Evolutionary conservation across 164 flowering plant genomes (phyloP).

Genomic region (Aristolochia contorta): DNA sequence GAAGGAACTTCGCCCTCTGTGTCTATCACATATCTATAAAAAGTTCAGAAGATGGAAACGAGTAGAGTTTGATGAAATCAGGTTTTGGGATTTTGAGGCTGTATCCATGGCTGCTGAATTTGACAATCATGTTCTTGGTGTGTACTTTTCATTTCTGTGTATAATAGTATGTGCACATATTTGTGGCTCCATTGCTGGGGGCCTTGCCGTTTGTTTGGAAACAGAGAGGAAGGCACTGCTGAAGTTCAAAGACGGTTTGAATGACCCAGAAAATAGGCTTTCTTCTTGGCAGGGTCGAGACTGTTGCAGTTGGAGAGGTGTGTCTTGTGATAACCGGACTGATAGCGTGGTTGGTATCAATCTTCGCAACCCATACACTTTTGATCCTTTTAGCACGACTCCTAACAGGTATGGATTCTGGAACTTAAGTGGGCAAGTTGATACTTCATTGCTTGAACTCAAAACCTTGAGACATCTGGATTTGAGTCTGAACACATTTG

Average conservation of each 20-base stretch:
- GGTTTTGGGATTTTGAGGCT: too few relatives aligned
- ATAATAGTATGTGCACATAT: neutral
- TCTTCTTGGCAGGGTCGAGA: constrained; percentile 9
- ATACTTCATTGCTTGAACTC: constrained; percentile 1
- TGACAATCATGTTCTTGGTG: neutral
- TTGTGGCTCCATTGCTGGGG: neutral
- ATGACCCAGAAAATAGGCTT: constrained; percentile 3
- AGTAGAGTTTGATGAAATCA: too few relatives aligned
- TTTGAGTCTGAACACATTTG: constrained; percentile 6
- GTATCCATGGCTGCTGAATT: too few relatives aligned
- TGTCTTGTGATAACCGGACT: constrained; percentile 2
- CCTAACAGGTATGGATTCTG: neutral
- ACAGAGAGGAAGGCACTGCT: constrained; percentile 3
- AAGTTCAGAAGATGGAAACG: too few relatives aligned
- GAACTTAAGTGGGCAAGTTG: constrained; percentile 3
- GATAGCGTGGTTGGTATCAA: constrained; percentile 5
- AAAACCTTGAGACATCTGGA: constrained; percentile 4
- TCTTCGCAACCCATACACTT: constrained; percentile 6
- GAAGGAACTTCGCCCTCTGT: too few relatives aligned
- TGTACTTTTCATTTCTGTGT: neutral
- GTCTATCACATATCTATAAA: too few relatives aligned
- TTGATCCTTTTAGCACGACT: neutral
- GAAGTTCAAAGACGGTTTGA: constrained; percentile 3
- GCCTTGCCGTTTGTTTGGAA: neutral
- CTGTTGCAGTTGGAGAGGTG: constrained; percentile 13